phyloP scores from a whole-genome alignment of 495 filamentous ascomycete genomes.

The Emericellopsis terricola region DNA sequence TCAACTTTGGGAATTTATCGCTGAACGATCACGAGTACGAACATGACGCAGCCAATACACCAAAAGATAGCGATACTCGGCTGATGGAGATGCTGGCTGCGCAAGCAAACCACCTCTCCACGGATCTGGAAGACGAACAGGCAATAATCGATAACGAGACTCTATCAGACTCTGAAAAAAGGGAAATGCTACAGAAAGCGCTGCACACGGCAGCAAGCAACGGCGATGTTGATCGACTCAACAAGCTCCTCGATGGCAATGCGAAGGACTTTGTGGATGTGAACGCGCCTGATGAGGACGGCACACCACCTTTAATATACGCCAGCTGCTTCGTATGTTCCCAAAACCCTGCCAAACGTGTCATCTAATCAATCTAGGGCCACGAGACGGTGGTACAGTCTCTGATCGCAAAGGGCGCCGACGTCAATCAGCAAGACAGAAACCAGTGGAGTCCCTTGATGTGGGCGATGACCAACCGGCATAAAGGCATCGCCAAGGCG shows the following conservation, averaged over 20 bases:
- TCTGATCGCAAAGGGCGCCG: slow-evolving; percentile 72
- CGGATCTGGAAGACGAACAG: slow-evolving; percentile 59
- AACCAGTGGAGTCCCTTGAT: slow-evolving; percentile 96
- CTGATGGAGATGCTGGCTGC: slow-evolving; percentile 93
- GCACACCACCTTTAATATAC: slow-evolving; percentile 88
- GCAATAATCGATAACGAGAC: slow-evolving; percentile 54
- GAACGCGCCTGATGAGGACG: slow-evolving; percentile 84
- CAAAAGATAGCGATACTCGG: slow-evolving; percentile 66
- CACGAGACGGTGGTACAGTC: slow-evolving; percentile 79
- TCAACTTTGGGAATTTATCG: slow-evolving; percentile 64
- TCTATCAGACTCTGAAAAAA: slow-evolving; percentile 61
- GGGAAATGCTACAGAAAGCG: slow-evolving; percentile 60
- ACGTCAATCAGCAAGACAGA: slow-evolving; percentile 83
- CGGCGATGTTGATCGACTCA: slow-evolving; percentile 70
- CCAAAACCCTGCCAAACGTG: slow-evolving; percentile 1
- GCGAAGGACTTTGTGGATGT: slow-evolving; percentile 68
- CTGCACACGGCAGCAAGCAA: slow-evolving; percentile 95
- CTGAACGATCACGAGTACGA: slow-evolving; percentile 59
- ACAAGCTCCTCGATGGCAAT: slow-evolving; percentile 55
- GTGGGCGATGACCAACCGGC: slow-evolving; percentile 99
- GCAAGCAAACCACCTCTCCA: slow-evolving; percentile 68
- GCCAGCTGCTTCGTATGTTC: slow-evolving; percentile 89
- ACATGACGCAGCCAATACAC: slow-evolving; percentile 37
- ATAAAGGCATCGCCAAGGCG: slow-evolving; percentile 85
- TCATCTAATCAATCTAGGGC: slow-evolving; percentile 34